A percentile compares a stretch with the other conserved stretches of the same genome.
Conservation (phyloP, 2,329 filamentous ascomycete species). For the Volutella citrinella region DNA sequence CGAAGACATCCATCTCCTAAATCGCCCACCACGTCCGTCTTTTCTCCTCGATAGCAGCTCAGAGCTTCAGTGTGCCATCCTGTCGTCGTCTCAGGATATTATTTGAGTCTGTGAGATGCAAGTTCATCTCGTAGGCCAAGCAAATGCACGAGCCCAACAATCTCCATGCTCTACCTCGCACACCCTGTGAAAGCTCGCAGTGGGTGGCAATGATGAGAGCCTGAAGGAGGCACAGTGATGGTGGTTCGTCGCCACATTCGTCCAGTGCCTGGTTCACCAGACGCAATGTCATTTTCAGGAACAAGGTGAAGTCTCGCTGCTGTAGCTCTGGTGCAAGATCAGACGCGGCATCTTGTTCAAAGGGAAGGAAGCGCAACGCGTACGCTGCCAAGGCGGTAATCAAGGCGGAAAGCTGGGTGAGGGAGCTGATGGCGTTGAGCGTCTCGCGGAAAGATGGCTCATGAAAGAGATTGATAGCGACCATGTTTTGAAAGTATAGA, state of each 20-base stretch:
- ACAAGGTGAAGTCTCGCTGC: slow-evolving; percentile 9
- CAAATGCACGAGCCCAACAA: slow-evolving; percentile 26
- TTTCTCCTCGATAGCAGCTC: slow-evolving; percentile 31
- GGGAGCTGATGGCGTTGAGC: slow-evolving; percentile 16
- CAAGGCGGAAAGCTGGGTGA: slow-evolving; percentile 20
- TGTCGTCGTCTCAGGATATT: background rate
- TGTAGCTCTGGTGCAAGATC: background rate
- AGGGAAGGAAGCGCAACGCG: slow-evolving; percentile 16
- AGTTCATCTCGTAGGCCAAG: slow-evolving; percentile 32
- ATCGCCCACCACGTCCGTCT: slow-evolving; percentile 38
- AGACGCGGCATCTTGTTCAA: background rate
- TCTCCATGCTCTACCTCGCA: slow-evolving; percentile 35
- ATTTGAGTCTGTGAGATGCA: slow-evolving; percentile 26
- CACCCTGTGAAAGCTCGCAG: slow-evolving; percentile 32
- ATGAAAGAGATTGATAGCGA: slow-evolving; percentile 30
- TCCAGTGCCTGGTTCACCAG: slow-evolving; percentile 27
- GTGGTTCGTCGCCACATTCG: slow-evolving; percentile 29
- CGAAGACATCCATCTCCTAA: slow-evolving; percentile 43
- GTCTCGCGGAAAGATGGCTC: slow-evolving; percentile 24
- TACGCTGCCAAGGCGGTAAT: slow-evolving; percentile 31
- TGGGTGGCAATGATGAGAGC: slow-evolving; percentile 31
- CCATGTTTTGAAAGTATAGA: slow-evolving; percentile 32
- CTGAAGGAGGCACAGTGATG: slow-evolving; percentile 34
- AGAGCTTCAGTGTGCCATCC: slow-evolving; percentile 4
- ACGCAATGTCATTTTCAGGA: slow-evolving; percentile 20